Evolutionary conservation across 1,139 yeast species (phyloP), one percentile per base, ranked within the genome.

Genomic region (Candida sp.): DNA sequence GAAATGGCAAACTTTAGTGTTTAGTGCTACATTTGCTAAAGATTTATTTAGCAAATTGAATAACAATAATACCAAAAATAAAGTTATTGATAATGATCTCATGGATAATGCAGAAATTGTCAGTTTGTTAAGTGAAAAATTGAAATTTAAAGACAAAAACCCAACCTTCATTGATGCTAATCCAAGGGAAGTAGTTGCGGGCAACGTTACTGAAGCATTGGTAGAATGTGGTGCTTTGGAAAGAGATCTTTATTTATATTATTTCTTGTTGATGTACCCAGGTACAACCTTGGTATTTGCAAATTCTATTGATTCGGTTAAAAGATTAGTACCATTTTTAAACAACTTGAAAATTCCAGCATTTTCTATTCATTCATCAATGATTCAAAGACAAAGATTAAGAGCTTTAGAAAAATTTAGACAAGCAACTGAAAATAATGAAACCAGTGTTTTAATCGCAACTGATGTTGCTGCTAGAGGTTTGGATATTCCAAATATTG

Each of bases 391-490:
- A 57, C 97, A 88, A 61, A 82, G 99, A 59, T 70, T 95, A 55
- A 77, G 93, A 54, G 81, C 95, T 5, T 70, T 95, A 54, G 99
- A 95, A 60, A 75, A 79, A 48, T 86, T 84, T 63, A 78, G 76
- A 52, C 77, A 70, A 41, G 77, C 83, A 27, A 70, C 79, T 56
- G 61, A 75, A 55, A 61, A 64, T 35, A 66, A 73, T 45, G 75
- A 73, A 50, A 76, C 87, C 2, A 79, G 89, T 0, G 91, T 93
- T 2, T 72, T 95, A 43, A 80, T 95, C 43, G 97, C 98, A 1
- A 89, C 98, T 2, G 99, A 93, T 64, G 98, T 93, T 42, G 99
- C 99, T 2, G 99, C 99, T 5, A 81, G 99, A 71, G 99, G 99
- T 48, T 75, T 95, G 48, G 99, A 95, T 73, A 89, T 95, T 47